Evolutionary conservation across 208 protist species (phyloP).

Genomic region (Leishmania tarentolae): DNA sequence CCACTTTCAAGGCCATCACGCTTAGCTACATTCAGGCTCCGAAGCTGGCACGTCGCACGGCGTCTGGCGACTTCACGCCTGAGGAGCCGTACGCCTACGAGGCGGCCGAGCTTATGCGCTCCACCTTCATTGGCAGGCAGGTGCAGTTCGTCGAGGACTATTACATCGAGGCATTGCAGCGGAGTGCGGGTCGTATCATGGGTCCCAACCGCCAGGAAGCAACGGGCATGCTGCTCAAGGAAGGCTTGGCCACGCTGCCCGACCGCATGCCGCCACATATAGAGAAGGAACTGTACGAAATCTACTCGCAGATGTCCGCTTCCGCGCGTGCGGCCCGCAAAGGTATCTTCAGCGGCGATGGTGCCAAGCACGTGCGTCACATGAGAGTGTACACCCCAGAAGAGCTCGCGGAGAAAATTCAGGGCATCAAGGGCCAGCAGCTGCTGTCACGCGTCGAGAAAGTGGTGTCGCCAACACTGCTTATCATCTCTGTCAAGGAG

Average conservation of each 20-base stretch:
- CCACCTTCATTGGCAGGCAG: constrained; percentile 82
- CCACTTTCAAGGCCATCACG: constrained; percentile 74
- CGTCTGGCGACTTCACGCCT: constrained; percentile 59
- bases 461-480: constrained; percentile 56
- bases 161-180: constrained; percentile 80
- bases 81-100: constrained; percentile 91
- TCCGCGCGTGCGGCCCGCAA: constrained; percentile 56
- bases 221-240: constrained; percentile 65
- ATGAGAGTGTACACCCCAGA: constrained; percentile 53
- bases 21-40: constrained; percentile 89
- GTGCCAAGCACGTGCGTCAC: constrained; percentile 58
- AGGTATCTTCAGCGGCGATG: constrained; percentile 72
- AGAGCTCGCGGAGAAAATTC: constrained; percentile 44
- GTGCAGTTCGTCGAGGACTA: constrained; percentile 89
- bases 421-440: constrained; percentile 55
- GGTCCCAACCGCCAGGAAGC: constrained; percentile 56
- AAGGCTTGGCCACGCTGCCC: constrained; percentile 70
- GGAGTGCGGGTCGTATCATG: constrained; percentile 68
- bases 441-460: constrained; percentile 79
- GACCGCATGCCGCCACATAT: constrained; percentile 58
- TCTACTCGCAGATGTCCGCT: constrained; percentile 56
- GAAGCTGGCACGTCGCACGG: constrained; percentile 57
- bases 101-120: constrained; percentile 84
- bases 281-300: constrained; percentile 71
- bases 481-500: constrained; percentile 54